Base-by-base conservation (phyloP, 2,329 filamentous ascomycete species). In the Monilinia fructigena region DNA sequence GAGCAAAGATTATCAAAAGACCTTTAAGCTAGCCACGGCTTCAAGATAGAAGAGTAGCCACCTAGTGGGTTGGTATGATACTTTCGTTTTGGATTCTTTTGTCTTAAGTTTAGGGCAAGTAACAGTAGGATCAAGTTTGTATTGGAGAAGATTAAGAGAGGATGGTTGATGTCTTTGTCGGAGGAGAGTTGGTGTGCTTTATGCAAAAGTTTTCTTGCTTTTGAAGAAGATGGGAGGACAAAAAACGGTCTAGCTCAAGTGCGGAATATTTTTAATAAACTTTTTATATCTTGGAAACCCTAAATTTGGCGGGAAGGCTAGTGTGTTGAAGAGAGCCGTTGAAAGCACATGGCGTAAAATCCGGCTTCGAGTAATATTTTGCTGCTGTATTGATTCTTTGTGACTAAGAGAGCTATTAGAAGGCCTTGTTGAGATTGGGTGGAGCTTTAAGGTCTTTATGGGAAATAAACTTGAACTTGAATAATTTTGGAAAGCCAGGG, bases 121-220 rank as follows among this genome's bases (percentile, higher is more conserved):
- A 60, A 20, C 16, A 26, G 14, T 7, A 60, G 18, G n/a, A 26
- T 50, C 14, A 14, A 42, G 16, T 26, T 48, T 26, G 1, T 26
- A n/a, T 40, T 48, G 28, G 56, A 50, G 35, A 18, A 16, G 8
- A 18, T 20, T 18, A n/a, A 38, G n/a, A 20, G 28, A 50, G 7
- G n/a, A 38, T 38, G 58, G 45, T 38, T 50, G 45, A 50, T 16
- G 8, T 50, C n/a, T 60, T n/a, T 50, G 45, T 50, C 35, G 20
- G 58, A 60, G 31, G 48, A 60, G 45, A 60, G 45, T 60, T 50
- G n/a, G 31, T 38, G 20, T 45, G 14, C 20, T 60, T 60, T 60
- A 31, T 4, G 23, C 20, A 60, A 12, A 60, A 23, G 45, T 38
- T n/a, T 50, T 38, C 45, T 4, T 26, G 4, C 45, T 16, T 48